A percentile compares a stretch with the other conserved stretches of the same genome.
phyloP scores from a whole-genome alignment of 805 yeast genomes.

The Myxozyma geophila region DNA sequence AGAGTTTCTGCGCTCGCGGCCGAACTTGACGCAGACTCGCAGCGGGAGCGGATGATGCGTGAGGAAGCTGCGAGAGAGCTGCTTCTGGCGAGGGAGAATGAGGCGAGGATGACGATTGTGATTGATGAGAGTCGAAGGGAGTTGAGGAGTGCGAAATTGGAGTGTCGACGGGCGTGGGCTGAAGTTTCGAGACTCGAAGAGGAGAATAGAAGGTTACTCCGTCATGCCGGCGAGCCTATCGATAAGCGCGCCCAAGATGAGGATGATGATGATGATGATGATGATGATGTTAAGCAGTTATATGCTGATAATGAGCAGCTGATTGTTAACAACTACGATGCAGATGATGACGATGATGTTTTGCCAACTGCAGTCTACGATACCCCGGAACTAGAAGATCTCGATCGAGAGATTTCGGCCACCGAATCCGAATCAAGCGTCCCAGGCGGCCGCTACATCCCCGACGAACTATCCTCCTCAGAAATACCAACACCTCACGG shows the following conservation, averaged over 20 bases:
- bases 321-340: not conserved
- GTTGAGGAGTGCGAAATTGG: slow-evolving; percentile 26
- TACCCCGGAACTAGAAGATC: not conserved
- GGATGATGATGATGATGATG: not conserved
- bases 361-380: slow-evolving; percentile 2
- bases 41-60: slow-evolving; percentile 17
- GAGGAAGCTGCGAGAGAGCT: slow-evolving; percentile 8
- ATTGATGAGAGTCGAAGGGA: slow-evolving; percentile 27
- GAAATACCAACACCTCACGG: not conserved
- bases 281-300: not conserved
- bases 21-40: slow-evolving; percentile 22
- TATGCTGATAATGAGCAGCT: not conserved
- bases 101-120: slow-evolving; percentile 13
- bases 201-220: slow-evolving; percentile 8
- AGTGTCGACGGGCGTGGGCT: slow-evolving; percentile 36
- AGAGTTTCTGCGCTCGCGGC: slow-evolving; percentile 22
- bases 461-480: not conserved
- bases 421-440: slow-evolving; percentile 11
- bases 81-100: slow-evolving; percentile 6
- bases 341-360: not conserved
- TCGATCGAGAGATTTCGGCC: slow-evolving; percentile 2
- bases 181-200: slow-evolving; percentile 31
- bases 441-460: slow-evolving; percentile 16
- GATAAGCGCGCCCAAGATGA: not conserved
- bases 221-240: not conserved